phyloP scores from a whole-genome alignment of 2,329 filamentous ascomycete genomes.

The Magnaporthiopsis poae region DNA sequence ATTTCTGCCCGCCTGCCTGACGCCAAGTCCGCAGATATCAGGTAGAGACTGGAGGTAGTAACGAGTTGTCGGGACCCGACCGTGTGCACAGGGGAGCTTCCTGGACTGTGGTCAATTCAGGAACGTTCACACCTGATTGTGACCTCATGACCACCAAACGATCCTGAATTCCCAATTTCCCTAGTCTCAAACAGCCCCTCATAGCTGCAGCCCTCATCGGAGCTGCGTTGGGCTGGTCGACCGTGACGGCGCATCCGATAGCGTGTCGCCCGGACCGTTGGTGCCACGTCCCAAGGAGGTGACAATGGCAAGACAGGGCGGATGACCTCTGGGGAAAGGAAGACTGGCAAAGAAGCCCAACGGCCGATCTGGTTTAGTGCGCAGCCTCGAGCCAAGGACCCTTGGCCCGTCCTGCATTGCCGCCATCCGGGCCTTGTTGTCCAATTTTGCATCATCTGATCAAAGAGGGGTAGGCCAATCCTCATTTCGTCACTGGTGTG shows the following conservation, averaged over 20 bases:
- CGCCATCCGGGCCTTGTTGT: not conserved
- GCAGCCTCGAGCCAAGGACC: not conserved
- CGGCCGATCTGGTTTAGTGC: not conserved
- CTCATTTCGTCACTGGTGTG: not conserved
- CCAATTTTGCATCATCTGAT: conserved; percentile 2
- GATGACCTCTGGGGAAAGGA: not conserved
- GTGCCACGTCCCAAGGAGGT: not conserved
- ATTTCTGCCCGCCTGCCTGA: not conserved
- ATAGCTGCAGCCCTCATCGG: not conserved
- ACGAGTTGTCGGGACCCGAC: not conserved
- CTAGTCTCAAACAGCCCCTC: no score
- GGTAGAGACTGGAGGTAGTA: not conserved
- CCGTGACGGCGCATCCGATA: no score
- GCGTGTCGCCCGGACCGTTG: not conserved
- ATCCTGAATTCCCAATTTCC: not conserved
- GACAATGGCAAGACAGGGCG: not conserved
- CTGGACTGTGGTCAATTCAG: not conserved
- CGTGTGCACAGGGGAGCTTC: not conserved
- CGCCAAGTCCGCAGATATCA: not conserved
- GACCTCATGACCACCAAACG: not conserved
- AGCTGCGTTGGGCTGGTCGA: not conserved
- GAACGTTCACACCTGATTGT: not conserved
- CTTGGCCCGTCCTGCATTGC: not conserved
- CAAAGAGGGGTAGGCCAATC: conserved; percentile 4
- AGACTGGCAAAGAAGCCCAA: not conserved